phyloP scores from a whole-genome alignment of 805 yeast genomes.

The Saturnispora zaruensis region DNA sequence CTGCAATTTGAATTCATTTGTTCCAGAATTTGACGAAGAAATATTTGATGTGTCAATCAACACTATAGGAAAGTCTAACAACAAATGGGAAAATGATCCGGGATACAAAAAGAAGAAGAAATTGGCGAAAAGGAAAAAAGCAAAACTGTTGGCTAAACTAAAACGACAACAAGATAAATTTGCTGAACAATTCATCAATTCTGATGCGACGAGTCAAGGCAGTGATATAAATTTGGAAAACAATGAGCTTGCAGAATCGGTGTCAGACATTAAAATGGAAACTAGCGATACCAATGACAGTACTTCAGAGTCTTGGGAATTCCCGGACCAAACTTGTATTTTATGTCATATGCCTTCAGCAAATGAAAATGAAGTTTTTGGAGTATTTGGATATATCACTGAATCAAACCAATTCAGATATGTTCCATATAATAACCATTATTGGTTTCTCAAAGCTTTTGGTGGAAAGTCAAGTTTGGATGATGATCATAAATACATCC shows the following conservation, averaged over 20 bases:
- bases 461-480: constrained; percentile 40
- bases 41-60: constrained; percentile 12
- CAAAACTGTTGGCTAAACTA: constrained; percentile 66
- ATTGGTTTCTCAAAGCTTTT: constrained; percentile 60
- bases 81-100: constrained; percentile 20
- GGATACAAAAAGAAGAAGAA: constrained; percentile 55
- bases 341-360: constrained; percentile 71
- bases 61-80: constrained; percentile 4
- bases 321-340: constrained; percentile 69
- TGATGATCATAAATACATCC: constrained; percentile 10
- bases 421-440: constrained; percentile 48
- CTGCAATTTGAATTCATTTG: background rate
- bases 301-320: constrained; percentile 42
- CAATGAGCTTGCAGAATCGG: background rate
- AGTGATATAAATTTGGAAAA: background rate
- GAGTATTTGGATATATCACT: constrained; percentile 57
- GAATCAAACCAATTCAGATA: constrained; percentile 52
- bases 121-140: constrained; percentile 60
- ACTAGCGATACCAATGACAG: constrained; percentile 21
- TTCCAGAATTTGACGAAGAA: constrained; percentile 8
- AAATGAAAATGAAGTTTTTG: constrained; percentile 55
- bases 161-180: constrained; percentile 74
- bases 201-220: background rate
- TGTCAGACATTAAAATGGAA: constrained; percentile 19
- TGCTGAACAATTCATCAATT: constrained; percentile 34